Conservation (phyloP, 345 rosid genomes). For the Moricandia moricandioides region DNA sequence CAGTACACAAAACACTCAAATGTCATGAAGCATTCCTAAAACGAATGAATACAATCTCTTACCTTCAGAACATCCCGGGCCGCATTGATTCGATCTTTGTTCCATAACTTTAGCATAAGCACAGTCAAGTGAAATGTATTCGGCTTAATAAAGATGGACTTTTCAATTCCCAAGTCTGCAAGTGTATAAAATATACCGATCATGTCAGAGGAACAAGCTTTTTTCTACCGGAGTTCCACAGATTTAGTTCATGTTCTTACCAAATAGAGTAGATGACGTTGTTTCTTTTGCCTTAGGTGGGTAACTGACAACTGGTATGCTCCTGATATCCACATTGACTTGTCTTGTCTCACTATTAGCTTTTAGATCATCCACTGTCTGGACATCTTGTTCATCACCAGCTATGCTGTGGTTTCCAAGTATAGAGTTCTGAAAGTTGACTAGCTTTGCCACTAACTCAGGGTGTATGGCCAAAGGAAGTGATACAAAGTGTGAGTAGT, state of each 20-base stretch:
- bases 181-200: too few relatives aligned
- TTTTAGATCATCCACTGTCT: slow-evolving; percentile 24
- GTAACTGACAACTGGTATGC: slow-evolving; percentile 66
- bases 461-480: slow-evolving; percentile 88
- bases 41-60: slow-evolving; percentile 17
- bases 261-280: slow-evolving; percentile 46
- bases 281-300: slow-evolving; percentile 51
- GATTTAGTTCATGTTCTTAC: slow-evolving; percentile 37
- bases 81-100: slow-evolving; percentile 61
- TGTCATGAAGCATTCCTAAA: slow-evolving; percentile 23
- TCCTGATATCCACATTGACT: slow-evolving; percentile 48
- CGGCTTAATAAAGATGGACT: slow-evolving; percentile 80
- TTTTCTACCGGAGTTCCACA: background rate
- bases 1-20: slow-evolving; percentile 9
- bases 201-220: slow-evolving; percentile 3
- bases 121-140: slow-evolving; percentile 90
- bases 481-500: slow-evolving; percentile 85
- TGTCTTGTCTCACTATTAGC: slow-evolving; percentile 46
- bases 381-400: slow-evolving; percentile 13
- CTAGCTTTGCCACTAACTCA: slow-evolving; percentile 69
- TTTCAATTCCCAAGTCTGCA: slow-evolving; percentile 66
- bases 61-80: slow-evolving; percentile 84
- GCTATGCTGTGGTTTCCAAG: slow-evolving; percentile 37
- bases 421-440: slow-evolving; percentile 65
- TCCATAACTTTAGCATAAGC: slow-evolving; percentile 93